Conservation (phyloP, 345 rosid genomes). For the Syzygium aqueum region DNA sequence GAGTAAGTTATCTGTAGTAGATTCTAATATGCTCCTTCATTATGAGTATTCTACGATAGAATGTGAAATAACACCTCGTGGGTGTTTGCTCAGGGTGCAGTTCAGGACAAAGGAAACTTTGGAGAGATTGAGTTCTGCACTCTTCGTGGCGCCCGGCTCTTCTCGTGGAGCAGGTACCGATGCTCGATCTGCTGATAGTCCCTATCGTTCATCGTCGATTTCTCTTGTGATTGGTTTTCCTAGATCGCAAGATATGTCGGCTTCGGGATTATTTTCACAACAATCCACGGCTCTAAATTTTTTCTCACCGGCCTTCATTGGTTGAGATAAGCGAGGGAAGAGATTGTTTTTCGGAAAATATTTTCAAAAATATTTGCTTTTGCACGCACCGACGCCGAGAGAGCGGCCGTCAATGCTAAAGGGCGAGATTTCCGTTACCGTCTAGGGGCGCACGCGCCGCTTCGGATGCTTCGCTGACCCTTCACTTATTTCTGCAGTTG, state of each 20-base stretch:
- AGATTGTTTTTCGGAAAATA: too few relatives aligned
- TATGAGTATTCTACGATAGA: neutral
- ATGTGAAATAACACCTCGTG: neutral
- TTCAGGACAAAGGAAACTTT: neutral
- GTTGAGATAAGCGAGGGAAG: too few relatives aligned
- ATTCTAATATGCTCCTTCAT: neutral
- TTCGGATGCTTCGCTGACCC: neutral
- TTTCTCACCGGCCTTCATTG: too few relatives aligned
- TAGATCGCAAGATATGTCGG: too few relatives aligned
- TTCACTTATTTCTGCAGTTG: neutral
- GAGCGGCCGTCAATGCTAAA: neutral
- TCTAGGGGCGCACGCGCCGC: neutral
- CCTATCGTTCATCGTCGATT: neutral
- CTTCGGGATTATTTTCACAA: neutral
- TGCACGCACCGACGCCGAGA: neutral
- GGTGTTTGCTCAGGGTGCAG: neutral
- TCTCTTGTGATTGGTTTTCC: neutral
- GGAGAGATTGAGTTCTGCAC: neutral
- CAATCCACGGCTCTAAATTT: neutral
- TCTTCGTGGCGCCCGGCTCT: neutral
- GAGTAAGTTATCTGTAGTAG: neutral
- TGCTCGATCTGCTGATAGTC: rapidly evolving
- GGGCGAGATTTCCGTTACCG: neutral
- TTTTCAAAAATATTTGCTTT: too few relatives aligned
- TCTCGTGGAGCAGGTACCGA: neutral